Conservation (phyloP, 2,329 filamentous ascomycete genomes). For the Scedosporium dehoogii region DNA sequence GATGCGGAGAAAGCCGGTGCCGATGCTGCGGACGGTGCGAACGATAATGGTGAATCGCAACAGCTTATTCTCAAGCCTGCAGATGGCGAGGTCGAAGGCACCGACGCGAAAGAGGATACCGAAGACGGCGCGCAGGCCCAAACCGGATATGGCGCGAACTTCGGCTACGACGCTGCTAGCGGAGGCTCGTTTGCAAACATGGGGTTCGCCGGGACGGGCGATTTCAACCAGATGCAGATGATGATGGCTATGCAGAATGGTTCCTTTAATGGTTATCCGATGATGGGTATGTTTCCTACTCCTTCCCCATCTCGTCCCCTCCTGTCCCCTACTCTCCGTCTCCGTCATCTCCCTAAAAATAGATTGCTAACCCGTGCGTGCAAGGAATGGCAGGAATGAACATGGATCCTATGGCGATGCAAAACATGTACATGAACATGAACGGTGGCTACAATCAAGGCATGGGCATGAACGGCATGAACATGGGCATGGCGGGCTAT, state of each 20-base stretch:
- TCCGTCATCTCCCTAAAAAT: background rate
- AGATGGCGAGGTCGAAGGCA: background rate
- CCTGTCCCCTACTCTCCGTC: background rate
- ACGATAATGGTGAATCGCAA: too few species aligned
- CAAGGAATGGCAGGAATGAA: slow-evolving; percentile 71
- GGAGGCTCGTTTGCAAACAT: slow-evolving; percentile 44
- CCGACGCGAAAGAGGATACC: slow-evolving; percentile 11
- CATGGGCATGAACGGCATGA: slow-evolving; percentile 55
- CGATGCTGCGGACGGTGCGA: too few species aligned
- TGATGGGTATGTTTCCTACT: slow-evolving; percentile 65
- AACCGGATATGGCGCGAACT: slow-evolving; percentile 18
- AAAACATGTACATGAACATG: slow-evolving; percentile 76
- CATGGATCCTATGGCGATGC: slow-evolving; percentile 73
- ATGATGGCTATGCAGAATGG: slow-evolving; percentile 69
- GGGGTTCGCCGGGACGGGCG: slow-evolving; percentile 49
- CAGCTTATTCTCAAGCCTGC: too few species aligned
- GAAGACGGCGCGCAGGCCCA: slow-evolving; percentile 18
- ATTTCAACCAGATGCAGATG: slow-evolving; percentile 71
- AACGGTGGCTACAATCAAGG: slow-evolving; percentile 66
- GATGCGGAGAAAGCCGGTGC: too few species aligned
- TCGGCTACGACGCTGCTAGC: slow-evolving; percentile 21
- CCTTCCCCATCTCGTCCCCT: background rate
- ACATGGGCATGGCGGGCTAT: slow-evolving; percentile 58
- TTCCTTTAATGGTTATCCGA: slow-evolving; percentile 51
- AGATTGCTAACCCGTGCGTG: background rate